These are phyloP conservation scores for Aspergillus latus DNA, from an alignment of 2,329 filamentous ascomycete genomes.

Conservation along the genomic window DNA sequence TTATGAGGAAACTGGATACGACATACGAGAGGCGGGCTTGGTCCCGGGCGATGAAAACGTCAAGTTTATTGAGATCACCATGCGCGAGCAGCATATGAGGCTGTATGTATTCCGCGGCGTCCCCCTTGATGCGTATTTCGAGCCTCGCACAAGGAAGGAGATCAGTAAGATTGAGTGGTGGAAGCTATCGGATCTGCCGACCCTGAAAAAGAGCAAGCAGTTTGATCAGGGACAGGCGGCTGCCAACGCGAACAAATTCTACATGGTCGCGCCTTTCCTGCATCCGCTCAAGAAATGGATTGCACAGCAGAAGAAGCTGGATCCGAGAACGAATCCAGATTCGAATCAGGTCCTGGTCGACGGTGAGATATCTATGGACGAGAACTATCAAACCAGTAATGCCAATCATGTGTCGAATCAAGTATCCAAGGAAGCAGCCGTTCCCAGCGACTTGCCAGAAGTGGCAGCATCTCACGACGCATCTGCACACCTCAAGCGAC, in stretches of 20 bases:
- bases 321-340: conserved; percentile 51
- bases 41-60: conserved; percentile 69
- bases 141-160: conserved; percentile 89
- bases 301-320: conserved; percentile 74
- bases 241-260: conserved; percentile 80
- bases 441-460: conserved; percentile 43
- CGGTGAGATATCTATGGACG: conserved; percentile 61
- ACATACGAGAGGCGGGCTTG: conserved; percentile 72
- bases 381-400: conserved; percentile 35
- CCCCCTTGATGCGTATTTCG: conserved; percentile 81
- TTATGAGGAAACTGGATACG: conserved; percentile 92
- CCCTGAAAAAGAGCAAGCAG: conserved; percentile 71
- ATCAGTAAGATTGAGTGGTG: conserved; percentile 98
- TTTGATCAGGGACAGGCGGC: conserved; percentile 58
- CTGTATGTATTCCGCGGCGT: conserved; percentile 90
- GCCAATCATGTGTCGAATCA: conserved; percentile 22
- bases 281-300: conserved; percentile 88
- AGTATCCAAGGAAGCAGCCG: conserved; percentile 23
- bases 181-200: conserved; percentile 81
- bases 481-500: conserved; percentile 53
- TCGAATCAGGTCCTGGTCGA: conserved; percentile 47
- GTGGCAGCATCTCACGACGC: conserved; percentile 44
- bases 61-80: conserved; percentile 83
- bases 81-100: conserved; percentile 89
- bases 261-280: conserved; percentile 95